Evolutionary conservation across 306 rosid species (phyloP), one percentile per base, ranked within the genome.

Genomic region (Cicer pinnatifidum): DNA sequence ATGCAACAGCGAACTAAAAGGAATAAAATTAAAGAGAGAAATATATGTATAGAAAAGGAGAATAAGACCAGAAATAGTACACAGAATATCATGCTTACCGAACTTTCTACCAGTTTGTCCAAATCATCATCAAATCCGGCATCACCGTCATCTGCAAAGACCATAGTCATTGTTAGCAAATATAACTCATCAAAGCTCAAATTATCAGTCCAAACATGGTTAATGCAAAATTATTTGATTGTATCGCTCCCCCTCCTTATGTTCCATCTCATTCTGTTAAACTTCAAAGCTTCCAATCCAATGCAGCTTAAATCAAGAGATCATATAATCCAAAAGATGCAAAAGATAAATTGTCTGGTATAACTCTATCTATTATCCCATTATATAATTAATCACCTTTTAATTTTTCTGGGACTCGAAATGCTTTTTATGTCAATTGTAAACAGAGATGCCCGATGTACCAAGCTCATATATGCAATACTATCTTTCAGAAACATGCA

Each of bases 51-150:
- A 37, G 68, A 40, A 57, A 63, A 67, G 37, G 75, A n/a, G 56
- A 47, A 38, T 13, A 72, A 37, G 7, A 62, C 7, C 1, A 6
- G 7, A 35, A 23, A n/a, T 11, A 74, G 59, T 71, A 78, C 39
- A 47, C 68, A 72, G 2, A 45, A 73, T 50, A 10, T 61, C 60
- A 12, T 61, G 63, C 97, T 83, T 82, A 89, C 97, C 83, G 80
- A 84, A 71, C 81, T 81, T 33, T 82, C 87, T 77, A 82, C 80
- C 74, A 84, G 69, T 68, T 83, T 80, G 86, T 87, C 86, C 57
- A 86, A 86, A 80, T 86, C 88, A 69, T 75, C 85, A 66, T 85
- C 90, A 53, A 82, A 62, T 80, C 6, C 86, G 7, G 75, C 86
- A 67, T 69, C 65, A 5, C 56, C 78, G 69, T 83, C 75, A 78